Conservation (phyloP, 495 filamentous ascomycete genomes). For the Penicillium tannophilum region DNA sequence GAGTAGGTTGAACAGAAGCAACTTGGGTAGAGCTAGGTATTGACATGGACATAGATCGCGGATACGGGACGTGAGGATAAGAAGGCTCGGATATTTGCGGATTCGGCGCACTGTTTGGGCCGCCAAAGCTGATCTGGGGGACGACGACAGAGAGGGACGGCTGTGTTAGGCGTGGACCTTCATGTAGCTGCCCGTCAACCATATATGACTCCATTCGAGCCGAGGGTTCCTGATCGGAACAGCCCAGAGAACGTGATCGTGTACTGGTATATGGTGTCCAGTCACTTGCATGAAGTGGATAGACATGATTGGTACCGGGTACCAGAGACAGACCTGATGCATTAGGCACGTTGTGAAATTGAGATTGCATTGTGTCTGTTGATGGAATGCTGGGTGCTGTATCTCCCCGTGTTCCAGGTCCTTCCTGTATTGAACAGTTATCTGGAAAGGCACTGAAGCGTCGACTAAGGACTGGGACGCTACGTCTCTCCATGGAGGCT, state of each 20-base stretch:
- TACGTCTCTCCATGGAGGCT: conserved; percentile 15
- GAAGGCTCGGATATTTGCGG: conserved; percentile 9
- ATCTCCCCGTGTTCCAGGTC: conserved; percentile 4
- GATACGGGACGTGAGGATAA: conserved; percentile 6
- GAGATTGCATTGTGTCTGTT: conserved; percentile 13
- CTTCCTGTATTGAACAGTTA: conserved; percentile 20
- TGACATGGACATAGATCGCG: conserved; percentile 2
- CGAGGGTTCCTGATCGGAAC: conserved; percentile 20
- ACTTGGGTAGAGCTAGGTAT: conserved; percentile 12
- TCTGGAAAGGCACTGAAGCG: conserved; percentile 10
- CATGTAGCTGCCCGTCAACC: conserved; percentile 19
- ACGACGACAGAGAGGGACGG: conserved; percentile 8
- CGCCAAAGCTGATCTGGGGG: conserved; percentile 15
- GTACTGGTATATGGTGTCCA: conserved; percentile 25
- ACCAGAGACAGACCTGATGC: conserved; percentile 13
- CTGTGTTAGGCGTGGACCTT: conserved; percentile 9
- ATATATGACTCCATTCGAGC: conserved; percentile 24
- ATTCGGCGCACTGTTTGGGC: neutral
- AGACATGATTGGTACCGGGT: conserved; percentile 11
- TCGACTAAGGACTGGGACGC: conserved; percentile 15
- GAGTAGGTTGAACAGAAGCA: neutral
- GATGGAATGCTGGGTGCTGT: conserved; percentile 9
- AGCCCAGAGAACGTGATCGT: conserved; percentile 23
- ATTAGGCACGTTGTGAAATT: conserved; percentile 19
- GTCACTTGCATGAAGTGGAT: conserved; percentile 19